Evolutionary conservation across 768 basidiomycete species (phyloP).

Genomic region (Rickenella mellea): DNA sequence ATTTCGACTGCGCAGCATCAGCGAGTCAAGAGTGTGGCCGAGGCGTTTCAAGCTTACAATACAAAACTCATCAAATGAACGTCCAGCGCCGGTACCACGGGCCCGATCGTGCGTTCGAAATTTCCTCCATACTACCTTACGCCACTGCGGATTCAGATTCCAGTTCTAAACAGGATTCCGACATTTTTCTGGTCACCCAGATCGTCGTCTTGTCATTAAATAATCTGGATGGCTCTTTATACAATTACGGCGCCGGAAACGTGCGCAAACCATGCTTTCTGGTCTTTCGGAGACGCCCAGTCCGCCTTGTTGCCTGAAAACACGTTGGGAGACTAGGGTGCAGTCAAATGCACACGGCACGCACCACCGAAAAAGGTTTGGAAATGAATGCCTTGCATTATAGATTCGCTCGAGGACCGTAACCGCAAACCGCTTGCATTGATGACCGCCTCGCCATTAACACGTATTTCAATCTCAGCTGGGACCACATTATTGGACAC

Average conservation of each 20-base stretch:
- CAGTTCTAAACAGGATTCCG: too few relatives aligned
- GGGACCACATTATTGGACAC: neutral
- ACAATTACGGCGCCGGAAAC: conserved; percentile 33
- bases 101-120: too few relatives aligned
- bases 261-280: conserved; percentile 50
- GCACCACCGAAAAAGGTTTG: conserved; percentile 74
- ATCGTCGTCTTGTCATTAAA: too few relatives aligned
- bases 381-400: conserved; percentile 61
- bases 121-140: too few relatives aligned
- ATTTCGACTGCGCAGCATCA: too few relatives aligned
- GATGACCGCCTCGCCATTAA: conserved; percentile 53
- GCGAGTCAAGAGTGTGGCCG: too few relatives aligned
- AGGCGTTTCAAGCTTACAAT: too few relatives aligned
- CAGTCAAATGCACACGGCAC: conserved; percentile 5
- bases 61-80: too few relatives aligned
- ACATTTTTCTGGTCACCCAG: too few relatives aligned
- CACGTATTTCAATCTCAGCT: conserved; percentile 61
- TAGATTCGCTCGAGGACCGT: conserved; percentile 27
- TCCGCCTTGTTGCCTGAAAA: conserved; percentile 37
- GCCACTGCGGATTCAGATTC: too few relatives aligned
- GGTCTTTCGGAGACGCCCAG: conserved; percentile 56
- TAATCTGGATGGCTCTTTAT: too few relatives aligned
- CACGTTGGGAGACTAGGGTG: neutral
- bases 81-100: too few relatives aligned
- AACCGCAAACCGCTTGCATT: conserved; percentile 37